Base-by-base conservation (phyloP, 805 yeast genomes). In the Pichia nakasei region DNA sequence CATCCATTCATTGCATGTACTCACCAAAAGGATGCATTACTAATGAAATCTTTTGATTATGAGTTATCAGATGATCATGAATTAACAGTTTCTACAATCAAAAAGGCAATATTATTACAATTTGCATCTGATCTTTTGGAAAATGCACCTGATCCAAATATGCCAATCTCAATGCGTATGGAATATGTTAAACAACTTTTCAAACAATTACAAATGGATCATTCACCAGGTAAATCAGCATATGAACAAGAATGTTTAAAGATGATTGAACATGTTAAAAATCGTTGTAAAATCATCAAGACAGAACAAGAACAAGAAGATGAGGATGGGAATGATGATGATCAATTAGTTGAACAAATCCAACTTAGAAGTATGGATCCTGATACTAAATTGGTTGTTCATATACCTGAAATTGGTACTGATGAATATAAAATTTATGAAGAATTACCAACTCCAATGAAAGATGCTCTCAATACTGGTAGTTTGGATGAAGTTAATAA, bases 291-390 rank as follows among this genome's bases (percentile, higher is more conserved):
- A 56, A 63, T 86, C 3, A 70, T 93, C 45, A 61, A 70, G 38
- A 85, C 84, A 54, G 68, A 69, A 33, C 61, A 53, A 5, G 42
- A 48, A 35, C 51, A 48, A 7, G 63, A 52, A 11, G 61, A 58
- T 12, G 68, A 59, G 5, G 64, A 55, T 9, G 72, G 59, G 31
- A 68, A 57, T 6, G 65, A 54, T 5, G 72, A 61, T 29, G 75
- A 62, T 34, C 89, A 78, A 38, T 71, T 63, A n/a, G 91, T 80
- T 41, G 91, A 81, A 45, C 79, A 82, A 48, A 88, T 91, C 52
- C 98, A 91, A 65, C 70, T 91, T 58, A 85, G 85, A 57, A 78
- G 96, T 0, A 73, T 89, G 46, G 97, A 91, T 62, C 95, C 93
- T 35, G 73, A 80, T 46, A 76, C 88, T 2, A 80, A 82, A 60